phyloP scores from a whole-genome alignment of 768 basidiomycete species.

The Amanita rimosa region DNA sequence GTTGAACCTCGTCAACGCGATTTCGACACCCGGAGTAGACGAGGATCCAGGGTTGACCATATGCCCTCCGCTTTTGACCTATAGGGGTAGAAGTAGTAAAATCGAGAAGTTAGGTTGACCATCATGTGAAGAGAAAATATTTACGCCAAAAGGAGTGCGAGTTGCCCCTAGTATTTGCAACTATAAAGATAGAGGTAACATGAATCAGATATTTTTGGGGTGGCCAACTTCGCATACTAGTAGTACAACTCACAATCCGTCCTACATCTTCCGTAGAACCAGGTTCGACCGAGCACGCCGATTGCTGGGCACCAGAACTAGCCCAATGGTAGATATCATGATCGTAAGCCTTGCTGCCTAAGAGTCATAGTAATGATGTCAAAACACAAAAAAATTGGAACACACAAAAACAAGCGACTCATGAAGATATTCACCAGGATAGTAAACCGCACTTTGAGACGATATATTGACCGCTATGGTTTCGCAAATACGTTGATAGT shows the following conservation, averaged over 20 bases:
- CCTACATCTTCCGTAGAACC: slow-evolving; percentile 2
- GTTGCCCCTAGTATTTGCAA: not conserved
- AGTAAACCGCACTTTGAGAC: not conserved
- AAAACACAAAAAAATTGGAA: too few relatives aligned
- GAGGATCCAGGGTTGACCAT: slow-evolving; percentile 32
- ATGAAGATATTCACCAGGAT: not conserved
- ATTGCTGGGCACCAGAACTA: not conserved
- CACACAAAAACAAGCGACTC: too few relatives aligned
- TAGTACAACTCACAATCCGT: not conserved
- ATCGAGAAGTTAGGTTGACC: not conserved
- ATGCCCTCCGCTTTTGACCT: slow-evolving; percentile 45
- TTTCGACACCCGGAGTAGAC: slow-evolving; percentile 38
- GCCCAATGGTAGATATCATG: slow-evolving; percentile 1
- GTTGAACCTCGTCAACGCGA: slow-evolving; percentile 29
- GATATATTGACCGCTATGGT: too few relatives aligned
- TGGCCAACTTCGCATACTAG: too few relatives aligned
- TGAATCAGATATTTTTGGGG: not conserved
- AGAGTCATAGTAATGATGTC: too few relatives aligned
- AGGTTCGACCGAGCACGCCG: slow-evolving; percentile 4
- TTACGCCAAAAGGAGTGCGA: not conserved
- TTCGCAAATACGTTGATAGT: too few relatives aligned
- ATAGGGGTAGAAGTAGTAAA: too few relatives aligned
- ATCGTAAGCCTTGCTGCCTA: not conserved
- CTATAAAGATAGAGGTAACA: not conserved
- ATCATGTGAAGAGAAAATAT: not conserved